Evolutionary conservation across 352 stramenopile species (phyloP).

Genomic region (Phytophthora ohioensis): DNA sequence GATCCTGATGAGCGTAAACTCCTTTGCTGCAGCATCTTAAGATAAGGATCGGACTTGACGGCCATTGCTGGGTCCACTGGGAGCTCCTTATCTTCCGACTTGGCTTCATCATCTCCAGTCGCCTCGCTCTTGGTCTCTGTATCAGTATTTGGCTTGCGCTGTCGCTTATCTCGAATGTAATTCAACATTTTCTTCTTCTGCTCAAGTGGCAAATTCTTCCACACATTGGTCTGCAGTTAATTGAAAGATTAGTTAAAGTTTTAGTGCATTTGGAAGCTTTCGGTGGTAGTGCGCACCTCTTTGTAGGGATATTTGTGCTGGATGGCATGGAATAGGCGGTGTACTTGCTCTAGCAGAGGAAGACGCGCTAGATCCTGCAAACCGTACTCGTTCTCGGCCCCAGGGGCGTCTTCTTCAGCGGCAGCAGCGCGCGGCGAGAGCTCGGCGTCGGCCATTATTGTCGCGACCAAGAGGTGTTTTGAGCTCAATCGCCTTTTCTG

Average conservation of each 20-base stretch:
- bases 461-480: not conserved
- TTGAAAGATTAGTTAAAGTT: not conserved
- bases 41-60: constrained; percentile 72
- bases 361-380: constrained; percentile 70
- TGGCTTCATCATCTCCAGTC: constrained; percentile 6
- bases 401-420: constrained; percentile 8
- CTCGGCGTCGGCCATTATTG: constrained; percentile 25
- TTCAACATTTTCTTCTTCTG: constrained; percentile 85
- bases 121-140: constrained; percentile 10
- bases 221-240: constrained; percentile 65
- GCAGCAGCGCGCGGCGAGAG: constrained; percentile 4
- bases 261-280: not conserved
- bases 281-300: constrained; percentile 46
- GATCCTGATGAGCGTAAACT: constrained; percentile 44
- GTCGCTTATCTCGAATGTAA: constrained; percentile 81
- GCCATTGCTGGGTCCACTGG: constrained; percentile 27
- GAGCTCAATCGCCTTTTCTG: too few relatives aligned
- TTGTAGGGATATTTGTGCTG: constrained; percentile 86
- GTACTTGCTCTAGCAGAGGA: constrained; percentile 85
- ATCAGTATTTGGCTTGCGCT: constrained; percentile 29
- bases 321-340: constrained; percentile 87
- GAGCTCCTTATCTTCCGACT: constrained; percentile 20
- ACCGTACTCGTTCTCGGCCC: constrained; percentile 68
- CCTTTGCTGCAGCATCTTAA: constrained; percentile 83
- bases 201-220: constrained; percentile 76